Evolutionary conservation across 108 stramenopile species (phyloP).

Genomic region (Cylindrotheca fusiformis): DNA sequence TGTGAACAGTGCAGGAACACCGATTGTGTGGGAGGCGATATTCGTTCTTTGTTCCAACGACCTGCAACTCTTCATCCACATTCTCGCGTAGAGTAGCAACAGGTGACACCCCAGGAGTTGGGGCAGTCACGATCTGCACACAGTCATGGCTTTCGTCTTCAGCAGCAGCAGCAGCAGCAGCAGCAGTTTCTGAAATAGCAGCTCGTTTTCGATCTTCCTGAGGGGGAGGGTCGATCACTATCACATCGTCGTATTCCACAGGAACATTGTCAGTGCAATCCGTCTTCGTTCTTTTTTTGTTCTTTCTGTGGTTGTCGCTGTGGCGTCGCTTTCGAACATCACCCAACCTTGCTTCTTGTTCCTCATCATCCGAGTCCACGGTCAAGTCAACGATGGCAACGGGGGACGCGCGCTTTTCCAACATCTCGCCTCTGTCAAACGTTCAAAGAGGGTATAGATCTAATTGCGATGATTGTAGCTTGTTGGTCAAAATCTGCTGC

Average conservation of each 20-base stretch:
- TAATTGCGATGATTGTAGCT: no score
- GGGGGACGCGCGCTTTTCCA: not conserved
- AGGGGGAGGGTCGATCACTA: not conserved
- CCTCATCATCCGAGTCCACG: not conserved
- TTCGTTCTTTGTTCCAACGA: conserved; percentile 20
- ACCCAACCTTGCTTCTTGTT: not conserved
- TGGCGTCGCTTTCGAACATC: not conserved
- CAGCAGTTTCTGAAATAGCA: not conserved
- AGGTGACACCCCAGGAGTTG: not conserved
- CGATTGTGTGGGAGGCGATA: conserved; percentile 32
- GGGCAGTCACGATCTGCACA: not conserved
- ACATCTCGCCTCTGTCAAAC: no score
- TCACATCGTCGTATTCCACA: not conserved
- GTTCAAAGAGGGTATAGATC: no score
- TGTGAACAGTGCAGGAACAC: conserved; percentile 41
- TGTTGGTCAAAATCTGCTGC: no score
- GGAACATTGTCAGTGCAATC: not conserved
- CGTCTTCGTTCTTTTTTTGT: not conserved
- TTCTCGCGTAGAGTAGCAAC: not conserved
- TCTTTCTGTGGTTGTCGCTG: not conserved
- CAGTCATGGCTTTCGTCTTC: conserved; percentile 11
- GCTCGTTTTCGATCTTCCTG: not conserved
- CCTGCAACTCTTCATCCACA: conserved; percentile 30
- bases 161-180: not conserved
- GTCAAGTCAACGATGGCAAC: not conserved